These are phyloP conservation scores for Flammula alnicola DNA, from an alignment of 1,284 basidiomycete genomes.

Conservation along the genomic window DNA sequence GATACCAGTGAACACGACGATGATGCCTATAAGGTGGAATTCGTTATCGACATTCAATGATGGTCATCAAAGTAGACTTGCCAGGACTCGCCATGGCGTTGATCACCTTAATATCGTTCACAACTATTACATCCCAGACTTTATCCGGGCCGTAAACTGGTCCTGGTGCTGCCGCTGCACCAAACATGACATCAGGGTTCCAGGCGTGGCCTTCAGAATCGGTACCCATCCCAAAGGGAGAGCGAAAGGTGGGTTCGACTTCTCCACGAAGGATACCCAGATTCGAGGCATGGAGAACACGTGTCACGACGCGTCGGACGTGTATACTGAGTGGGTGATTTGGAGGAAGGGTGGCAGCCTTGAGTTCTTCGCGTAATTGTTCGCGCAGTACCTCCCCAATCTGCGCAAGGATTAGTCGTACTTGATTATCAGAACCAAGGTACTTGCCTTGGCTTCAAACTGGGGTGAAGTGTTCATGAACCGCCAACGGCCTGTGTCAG, in stretches of 20 bases:
- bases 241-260: constrained; percentile 27
- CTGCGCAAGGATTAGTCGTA: neutral
- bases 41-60: neutral
- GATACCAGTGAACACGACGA: constrained; percentile 92
- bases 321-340: constrained; percentile 70
- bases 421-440: neutral
- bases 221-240: constrained; percentile 20
- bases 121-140: constrained; percentile 82
- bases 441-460: constrained; percentile 56
- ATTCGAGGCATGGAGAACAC: constrained; percentile 76
- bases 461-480: constrained; percentile 79
- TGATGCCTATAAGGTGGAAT: constrained; percentile 37
- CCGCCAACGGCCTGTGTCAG: constrained; percentile 82
- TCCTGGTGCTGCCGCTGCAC: constrained; percentile 21
- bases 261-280: constrained; percentile 64
- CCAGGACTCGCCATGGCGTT: constrained; percentile 87
- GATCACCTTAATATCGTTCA: constrained; percentile 73
- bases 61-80: constrained; percentile 33
- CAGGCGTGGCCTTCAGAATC: constrained; percentile 37
- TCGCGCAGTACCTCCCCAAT: constrained; percentile 46
- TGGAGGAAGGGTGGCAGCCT: constrained; percentile 64
- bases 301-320: constrained; percentile 71
- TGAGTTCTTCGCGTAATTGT: too few species aligned
- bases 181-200: constrained; percentile 35
- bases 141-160: constrained; percentile 31